These are phyloP conservation scores for Dioscorea zingiberensis DNA, from an alignment of 106 monocot genomes.

Conservation along the genomic window DNA sequence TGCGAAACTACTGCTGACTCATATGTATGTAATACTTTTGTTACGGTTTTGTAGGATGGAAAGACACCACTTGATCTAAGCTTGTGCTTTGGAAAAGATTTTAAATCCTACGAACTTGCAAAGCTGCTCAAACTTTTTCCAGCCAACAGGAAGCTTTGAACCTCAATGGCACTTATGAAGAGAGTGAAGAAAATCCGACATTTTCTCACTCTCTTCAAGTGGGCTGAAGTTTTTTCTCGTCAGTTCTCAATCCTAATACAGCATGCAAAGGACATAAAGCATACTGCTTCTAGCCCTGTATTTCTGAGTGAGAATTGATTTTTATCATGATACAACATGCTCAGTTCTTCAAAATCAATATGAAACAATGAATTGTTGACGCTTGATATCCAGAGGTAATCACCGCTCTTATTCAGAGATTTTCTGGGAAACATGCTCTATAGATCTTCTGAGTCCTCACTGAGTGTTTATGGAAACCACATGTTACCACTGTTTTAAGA, in stretches of 20 bases:
- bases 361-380: constrained; percentile 9
- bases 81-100: constrained; percentile 89
- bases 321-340: no score
- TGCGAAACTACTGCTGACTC: background rate
- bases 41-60: constrained; percentile 52
- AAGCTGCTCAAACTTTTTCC: constrained; percentile 81
- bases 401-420: constrained; percentile 14
- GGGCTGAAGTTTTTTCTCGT: no score
- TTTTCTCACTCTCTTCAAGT: no score
- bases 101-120: constrained; percentile 89
- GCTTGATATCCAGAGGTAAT: constrained; percentile 7
- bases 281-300: no score
- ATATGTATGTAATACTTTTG: background rate
- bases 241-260: no score
- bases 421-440: no score
- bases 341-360: no score
- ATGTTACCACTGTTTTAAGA: background rate
- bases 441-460: no score
- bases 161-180: background rate
- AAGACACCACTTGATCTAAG: constrained; percentile 81
- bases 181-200: no score
- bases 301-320: no score
- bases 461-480: constrained; percentile 21
- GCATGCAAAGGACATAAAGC: no score
- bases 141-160: constrained; percentile 36